Evolutionary conservation across 1,284 basidiomycete genomes (phyloP).

Genomic region (Termitomyces sp.): DNA sequence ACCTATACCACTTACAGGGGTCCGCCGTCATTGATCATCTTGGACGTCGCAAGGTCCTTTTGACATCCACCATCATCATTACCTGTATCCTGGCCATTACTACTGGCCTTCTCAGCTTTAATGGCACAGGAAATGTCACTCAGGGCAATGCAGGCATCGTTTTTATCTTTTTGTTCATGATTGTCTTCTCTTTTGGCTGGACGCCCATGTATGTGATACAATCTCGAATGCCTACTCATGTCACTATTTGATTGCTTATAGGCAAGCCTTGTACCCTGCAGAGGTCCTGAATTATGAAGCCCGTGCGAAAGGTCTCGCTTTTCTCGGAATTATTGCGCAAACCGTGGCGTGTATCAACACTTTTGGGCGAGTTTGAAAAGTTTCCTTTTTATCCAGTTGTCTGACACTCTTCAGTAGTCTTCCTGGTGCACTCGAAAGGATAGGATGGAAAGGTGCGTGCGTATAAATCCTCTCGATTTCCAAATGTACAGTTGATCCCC

Average conservation of each 20-base stretch:
- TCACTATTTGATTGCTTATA: constrained; percentile 20
- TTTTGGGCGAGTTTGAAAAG: constrained; percentile 33
- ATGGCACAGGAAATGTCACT: constrained; percentile 15
- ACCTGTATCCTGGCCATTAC: constrained; percentile 37
- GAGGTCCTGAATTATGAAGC: constrained; percentile 48
- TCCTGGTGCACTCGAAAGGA: constrained; percentile 39
- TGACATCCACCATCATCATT: constrained; percentile 32
- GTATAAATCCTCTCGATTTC: not conserved
- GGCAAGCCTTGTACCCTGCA: constrained; percentile 50
- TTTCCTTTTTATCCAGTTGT: not conserved
- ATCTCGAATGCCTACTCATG: not conserved
- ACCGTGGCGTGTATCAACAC: constrained; percentile 40
- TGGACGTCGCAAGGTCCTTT: constrained; percentile 36
- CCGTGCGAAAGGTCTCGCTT: constrained; percentile 47
- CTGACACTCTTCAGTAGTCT: constrained; percentile 24
- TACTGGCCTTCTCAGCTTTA: constrained; percentile 36
- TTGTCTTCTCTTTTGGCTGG: constrained; percentile 49
- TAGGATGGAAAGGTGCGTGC: constrained; percentile 39
- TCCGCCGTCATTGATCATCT: constrained; percentile 39
- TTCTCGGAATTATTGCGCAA: constrained; percentile 38
- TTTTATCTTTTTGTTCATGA: constrained; percentile 46
- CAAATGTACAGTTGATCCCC: not conserved
- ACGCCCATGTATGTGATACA: constrained; percentile 38
- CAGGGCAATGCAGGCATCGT: constrained; percentile 41
- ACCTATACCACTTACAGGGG: constrained; percentile 21